Percentiles rank a stretch among this genome's conserved stretches.
Evolutionary conservation across 1,139 yeast genomes (phyloP).

Genomic region (Pichia sp.): DNA sequence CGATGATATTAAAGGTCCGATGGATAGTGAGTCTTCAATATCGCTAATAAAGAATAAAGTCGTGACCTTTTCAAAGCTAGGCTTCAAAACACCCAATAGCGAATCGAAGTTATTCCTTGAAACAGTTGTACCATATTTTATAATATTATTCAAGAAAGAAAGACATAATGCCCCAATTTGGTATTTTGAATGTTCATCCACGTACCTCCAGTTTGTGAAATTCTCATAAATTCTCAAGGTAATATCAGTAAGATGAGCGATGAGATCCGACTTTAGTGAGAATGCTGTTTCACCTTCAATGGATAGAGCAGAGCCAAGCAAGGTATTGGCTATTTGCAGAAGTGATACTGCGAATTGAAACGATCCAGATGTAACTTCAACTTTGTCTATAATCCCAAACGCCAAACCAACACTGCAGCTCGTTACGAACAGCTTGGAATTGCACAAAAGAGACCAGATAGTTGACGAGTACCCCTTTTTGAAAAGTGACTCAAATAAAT

Average conservation of each 20-base stretch:
- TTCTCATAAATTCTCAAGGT: slow-evolving; percentile 66
- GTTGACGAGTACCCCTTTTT: slow-evolving; percentile 47
- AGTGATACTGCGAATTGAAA: slow-evolving; percentile 58
- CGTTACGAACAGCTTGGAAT: slow-evolving; percentile 57
- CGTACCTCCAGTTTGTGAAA: slow-evolving; percentile 63
- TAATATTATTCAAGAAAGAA: slow-evolving; percentile 47
- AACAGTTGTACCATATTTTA: slow-evolving; percentile 52
- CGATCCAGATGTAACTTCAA: slow-evolving; percentile 64
- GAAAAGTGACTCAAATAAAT: slow-evolving; percentile 44
- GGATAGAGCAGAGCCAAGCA: slow-evolving; percentile 50
- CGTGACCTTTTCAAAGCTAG: slow-evolving; percentile 43
- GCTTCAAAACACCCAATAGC: slow-evolving; percentile 34
- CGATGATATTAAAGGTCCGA: slow-evolving; percentile 47
- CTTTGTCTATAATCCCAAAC: slow-evolving; percentile 56
- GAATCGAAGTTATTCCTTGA: slow-evolving; percentile 13
- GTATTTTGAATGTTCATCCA: slow-evolving; percentile 47
- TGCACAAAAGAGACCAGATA: slow-evolving; percentile 73
- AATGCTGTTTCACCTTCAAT: slow-evolving; percentile 30
- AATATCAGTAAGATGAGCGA: slow-evolving; percentile 51
- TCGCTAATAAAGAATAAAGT: slow-evolving; percentile 51
- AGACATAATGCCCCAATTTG: slow-evolving; percentile 56
- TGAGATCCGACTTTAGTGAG: slow-evolving; percentile 43
- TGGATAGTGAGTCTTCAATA: slow-evolving; percentile 46
- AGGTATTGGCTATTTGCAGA: slow-evolving; percentile 44
- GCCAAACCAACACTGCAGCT: slow-evolving; percentile 68